Evolutionary conservation across 2,329 filamentous ascomycete genomes (phyloP), one percentile per base, ranked within the genome.

Genomic region (Ophiocordyceps sinensis): DNA sequence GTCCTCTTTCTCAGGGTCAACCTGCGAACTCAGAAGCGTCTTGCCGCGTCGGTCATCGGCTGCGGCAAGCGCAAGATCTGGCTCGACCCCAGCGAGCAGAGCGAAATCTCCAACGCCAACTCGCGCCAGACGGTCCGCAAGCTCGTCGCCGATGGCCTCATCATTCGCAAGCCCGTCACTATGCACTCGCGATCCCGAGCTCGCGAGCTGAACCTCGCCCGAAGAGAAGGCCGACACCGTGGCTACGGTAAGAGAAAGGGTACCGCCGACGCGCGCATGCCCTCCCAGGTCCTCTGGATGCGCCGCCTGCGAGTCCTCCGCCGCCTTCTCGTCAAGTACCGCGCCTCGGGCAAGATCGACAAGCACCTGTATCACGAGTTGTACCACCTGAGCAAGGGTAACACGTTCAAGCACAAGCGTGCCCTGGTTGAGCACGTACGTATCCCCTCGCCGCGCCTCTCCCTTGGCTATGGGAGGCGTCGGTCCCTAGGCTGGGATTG

Each of bases 321-420:
- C 67, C 91, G 91, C 68, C 85, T 98, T 49, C 78, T 98, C 58
- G 91, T 95, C 77, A 96, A 96, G 80, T 98, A 98, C 80, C 91
- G 91, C 72, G 89, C 89, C 70, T 85, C 84, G 63, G 93, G 93
- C 71, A 98, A 98, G 85, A 98, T 98, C 68, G 91, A 98, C 77
- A 98, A 98, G 83, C 91, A 98, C 79, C 87, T 98, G 50, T 98
- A 98, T 82, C 91, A 98, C 81, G 88, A 96, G 77, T 86, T 98
- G 57, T 98, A 98, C 81, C 91, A 95, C 73, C 77, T 94, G 67
- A 91, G 85, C 82, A 98, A 98, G 88, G 93, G 91, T 93, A 98
- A 98, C 83, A 89, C 91, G 69, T 98, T 98, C 85, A 98, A 98
- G 88, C 91, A 98, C 86, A 98, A 96, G 88, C 84, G 91, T 73